Evolutionary conservation across 2,329 filamentous ascomycete species (phyloP).

Genomic region (Fusarium stilboides): DNA sequence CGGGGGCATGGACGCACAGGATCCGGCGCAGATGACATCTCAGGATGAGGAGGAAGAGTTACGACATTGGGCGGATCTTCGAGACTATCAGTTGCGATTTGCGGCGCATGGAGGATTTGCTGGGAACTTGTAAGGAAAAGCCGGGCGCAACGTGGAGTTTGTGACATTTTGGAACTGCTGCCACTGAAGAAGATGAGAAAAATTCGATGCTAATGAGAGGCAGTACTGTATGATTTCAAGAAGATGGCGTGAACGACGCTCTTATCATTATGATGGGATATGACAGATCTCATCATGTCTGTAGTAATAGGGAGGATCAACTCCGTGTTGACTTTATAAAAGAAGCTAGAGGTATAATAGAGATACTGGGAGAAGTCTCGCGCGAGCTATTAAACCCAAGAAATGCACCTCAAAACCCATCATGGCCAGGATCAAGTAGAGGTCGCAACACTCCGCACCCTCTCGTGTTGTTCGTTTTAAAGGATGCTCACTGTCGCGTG

Average conservation of each 20-base stretch:
- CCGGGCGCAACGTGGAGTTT: background rate
- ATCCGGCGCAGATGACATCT: conserved; percentile 59
- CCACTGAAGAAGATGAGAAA: background rate
- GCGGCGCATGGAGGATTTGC: conserved; percentile 73
- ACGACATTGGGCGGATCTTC: conserved; percentile 82
- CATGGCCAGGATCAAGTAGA: too few species aligned
- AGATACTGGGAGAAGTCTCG: background rate
- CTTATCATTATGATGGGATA: background rate
- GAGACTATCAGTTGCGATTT: conserved; percentile 83
- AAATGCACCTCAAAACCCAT: background rate
- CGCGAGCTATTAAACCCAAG: background rate
- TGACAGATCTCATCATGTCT: conserved; percentile 3
- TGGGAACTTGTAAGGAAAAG: conserved; percentile 42
- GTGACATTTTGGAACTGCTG: background rate
- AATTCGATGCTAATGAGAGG: background rate
- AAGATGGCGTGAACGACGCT: background rate
- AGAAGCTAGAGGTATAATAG: conserved; percentile 8
- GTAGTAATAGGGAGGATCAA: background rate
- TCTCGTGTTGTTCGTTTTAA: conserved; percentile 41
- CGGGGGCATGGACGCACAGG: conserved; percentile 51
- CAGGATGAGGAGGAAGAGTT: conserved; percentile 84
- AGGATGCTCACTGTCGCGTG: conserved; percentile 64
- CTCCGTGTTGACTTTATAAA: conserved; percentile 9
- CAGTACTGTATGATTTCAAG: conserved; percentile 24
- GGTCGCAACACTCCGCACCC: too few species aligned